Conservation (phyloP, 495 filamentous ascomycete genomes). For the Darksidea phi region DNA sequence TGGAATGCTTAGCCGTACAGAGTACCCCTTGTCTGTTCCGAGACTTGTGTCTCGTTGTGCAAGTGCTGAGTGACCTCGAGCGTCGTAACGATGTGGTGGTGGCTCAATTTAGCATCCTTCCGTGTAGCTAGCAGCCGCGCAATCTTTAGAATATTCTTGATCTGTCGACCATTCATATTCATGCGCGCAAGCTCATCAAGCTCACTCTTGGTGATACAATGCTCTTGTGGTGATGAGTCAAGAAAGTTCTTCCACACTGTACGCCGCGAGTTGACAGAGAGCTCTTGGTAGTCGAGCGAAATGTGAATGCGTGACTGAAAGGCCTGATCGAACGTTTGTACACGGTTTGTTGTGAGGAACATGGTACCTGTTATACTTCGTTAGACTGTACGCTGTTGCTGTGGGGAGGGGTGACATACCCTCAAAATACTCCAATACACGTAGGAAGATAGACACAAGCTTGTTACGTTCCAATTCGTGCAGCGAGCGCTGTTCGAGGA, state of each 20-base stretch:
- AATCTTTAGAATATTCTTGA: conserved; percentile 64
- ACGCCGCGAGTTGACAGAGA: conserved; percentile 36
- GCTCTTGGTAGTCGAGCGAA: conserved; percentile 45
- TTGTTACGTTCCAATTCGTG: conserved; percentile 46
- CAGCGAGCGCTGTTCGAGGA: conserved; percentile 52
- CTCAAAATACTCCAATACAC: conserved; percentile 57
- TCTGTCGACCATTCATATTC: conserved; percentile 62
- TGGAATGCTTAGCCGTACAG: conserved; percentile 14
- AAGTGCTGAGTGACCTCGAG: conserved; percentile 49
- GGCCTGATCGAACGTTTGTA: conserved; percentile 44
- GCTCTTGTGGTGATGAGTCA: conserved; percentile 30
- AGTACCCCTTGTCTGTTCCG: conserved; percentile 20
- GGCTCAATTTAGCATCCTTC: conserved; percentile 42
- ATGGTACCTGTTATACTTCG: conserved; percentile 24
- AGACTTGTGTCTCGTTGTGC: conserved; percentile 37
- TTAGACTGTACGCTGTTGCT: conserved; percentile 49
- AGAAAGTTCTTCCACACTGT: conserved; percentile 52
- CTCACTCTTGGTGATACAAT: conserved; percentile 45
- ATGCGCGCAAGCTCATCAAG: conserved; percentile 47
- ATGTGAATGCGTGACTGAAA: conserved; percentile 48
- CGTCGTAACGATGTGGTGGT: conserved; percentile 50
- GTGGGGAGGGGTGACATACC: conserved; percentile 46
- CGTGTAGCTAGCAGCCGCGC: conserved; percentile 48
- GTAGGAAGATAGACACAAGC: conserved; percentile 50
- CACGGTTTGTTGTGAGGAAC: conserved; percentile 45